Evolutionary conservation across 2,329 filamentous ascomycete genomes (phyloP), one percentile per base, ranked within the genome.

Genomic region (Epichloe elymi): DNA sequence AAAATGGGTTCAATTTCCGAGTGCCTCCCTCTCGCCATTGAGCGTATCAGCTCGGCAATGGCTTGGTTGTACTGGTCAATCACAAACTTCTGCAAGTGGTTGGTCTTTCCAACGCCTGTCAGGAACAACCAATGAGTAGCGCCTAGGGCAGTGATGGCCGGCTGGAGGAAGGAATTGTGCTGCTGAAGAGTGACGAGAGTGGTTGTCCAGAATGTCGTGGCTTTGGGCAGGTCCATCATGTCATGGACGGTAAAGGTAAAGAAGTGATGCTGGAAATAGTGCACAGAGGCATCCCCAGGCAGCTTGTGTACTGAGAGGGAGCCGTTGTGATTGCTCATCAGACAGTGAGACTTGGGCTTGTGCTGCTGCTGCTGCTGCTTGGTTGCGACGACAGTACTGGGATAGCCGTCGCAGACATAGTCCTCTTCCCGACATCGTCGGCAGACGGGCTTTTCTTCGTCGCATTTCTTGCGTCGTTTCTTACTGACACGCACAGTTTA

Each of bases 381-480:
- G n/a, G 19, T 2, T 3, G 47, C 26, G 30, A 37, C 17, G 30
- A 42, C 12, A 30, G 23, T 39, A 15, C 39, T n/a, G 26, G 33
- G 35, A 15, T 50, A 50, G 23, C 48, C 48, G 6, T 50, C 48
- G 6, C 48, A 50, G 23, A 50, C 41, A 15, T 44, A 50, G 20
- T 50, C 41, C n/a, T 45, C 48, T 20, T 50, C 48, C 7, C 48
- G 41, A 33, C 48, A 50, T 33, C 48, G 48, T 30, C 41, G 41
- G 19, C 48, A 50, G 20, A 39, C 20, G 6, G 48, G 48, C n/a
- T 45, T 44, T 17, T 50, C 48, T 26, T 50, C 48, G 30, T 50
- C 48, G 48, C 48, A 50, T 20, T 50, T 50, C 40, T 50, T 50
- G 33, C 48, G 48, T 15, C 48, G 40, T 39, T 50, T 50, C 15